Percentiles rank a stretch among this genome's conserved stretches.
Evolutionary conservation across 2,329 filamentous ascomycete species (phyloP).

Genomic region (Beauveria scarabaeidicola): DNA sequence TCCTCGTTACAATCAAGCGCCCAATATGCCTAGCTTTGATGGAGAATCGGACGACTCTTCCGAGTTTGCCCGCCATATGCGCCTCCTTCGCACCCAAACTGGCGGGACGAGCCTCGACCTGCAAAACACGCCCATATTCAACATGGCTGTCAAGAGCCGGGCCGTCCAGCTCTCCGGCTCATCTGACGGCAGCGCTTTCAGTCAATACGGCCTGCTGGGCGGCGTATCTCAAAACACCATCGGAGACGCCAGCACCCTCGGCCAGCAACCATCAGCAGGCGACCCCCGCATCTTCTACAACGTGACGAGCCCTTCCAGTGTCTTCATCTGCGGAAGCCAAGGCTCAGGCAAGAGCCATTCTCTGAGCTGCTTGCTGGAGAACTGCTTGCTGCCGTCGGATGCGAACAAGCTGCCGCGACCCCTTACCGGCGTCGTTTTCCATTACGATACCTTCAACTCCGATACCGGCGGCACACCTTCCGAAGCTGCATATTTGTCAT

Average conservation of each 20-base stretch:
- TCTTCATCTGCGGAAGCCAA: slow-evolving; percentile 57
- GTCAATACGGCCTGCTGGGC: slow-evolving; percentile 19
- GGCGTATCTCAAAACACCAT: not conserved
- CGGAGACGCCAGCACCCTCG: not conserved
- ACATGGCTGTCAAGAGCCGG: slow-evolving; percentile 17
- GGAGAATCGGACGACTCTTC: not conserved
- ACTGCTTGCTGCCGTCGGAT: slow-evolving; percentile 39
- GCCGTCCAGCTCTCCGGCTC: not conserved
- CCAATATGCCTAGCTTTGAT: not conserved
- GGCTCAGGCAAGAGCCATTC: slow-evolving; percentile 58
- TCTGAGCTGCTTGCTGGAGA: slow-evolving; percentile 47
- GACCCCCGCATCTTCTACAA: slow-evolving; percentile 36
- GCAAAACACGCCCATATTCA: slow-evolving; percentile 23
- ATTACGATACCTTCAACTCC: slow-evolving; percentile 51
- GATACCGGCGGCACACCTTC: slow-evolving; percentile 42
- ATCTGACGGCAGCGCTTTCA: slow-evolving; percentile 15
- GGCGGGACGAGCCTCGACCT: slow-evolving; percentile 15
- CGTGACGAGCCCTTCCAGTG: slow-evolving; percentile 42
- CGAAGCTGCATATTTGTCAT: slow-evolving; percentile 50
- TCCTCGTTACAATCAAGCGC: not conserved
- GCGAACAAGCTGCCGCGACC: slow-evolving; percentile 41
- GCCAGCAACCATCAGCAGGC: not conserved
- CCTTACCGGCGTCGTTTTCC: slow-evolving; percentile 54
- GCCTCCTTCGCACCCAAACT: not conserved
- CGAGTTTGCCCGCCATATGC: slow-evolving; percentile 5